Percentiles rank a stretch among this genome's conserved stretches.
Conservation (phyloP, 441 rosid species). For the Pelargonium citronellum region DNA sequence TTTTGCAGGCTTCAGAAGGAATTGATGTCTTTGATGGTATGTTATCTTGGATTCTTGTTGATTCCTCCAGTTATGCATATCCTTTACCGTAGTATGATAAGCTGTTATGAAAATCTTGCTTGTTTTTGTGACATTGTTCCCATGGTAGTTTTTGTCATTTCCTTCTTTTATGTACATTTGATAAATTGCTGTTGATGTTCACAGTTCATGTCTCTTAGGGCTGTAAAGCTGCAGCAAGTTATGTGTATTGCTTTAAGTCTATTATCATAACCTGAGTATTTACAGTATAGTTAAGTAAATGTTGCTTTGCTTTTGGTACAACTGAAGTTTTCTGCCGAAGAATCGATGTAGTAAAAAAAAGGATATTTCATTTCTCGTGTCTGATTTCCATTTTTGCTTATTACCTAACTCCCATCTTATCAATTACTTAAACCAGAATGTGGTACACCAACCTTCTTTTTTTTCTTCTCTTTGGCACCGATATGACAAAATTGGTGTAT, state of each 20-base stretch:
- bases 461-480: background rate
- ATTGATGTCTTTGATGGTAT: conserved; percentile 60
- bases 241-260: background rate
- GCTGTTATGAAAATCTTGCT: too few relatives aligned
- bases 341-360: background rate
- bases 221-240: background rate
- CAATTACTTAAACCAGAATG: background rate
- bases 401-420: background rate
- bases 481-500: background rate
- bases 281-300: background rate
- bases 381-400: background rate
- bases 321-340: background rate
- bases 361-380: background rate
- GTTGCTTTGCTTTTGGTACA: background rate
- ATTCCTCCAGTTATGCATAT: background rate
- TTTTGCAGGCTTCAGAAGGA: conserved; percentile 55
- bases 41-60: conserved; percentile 12
- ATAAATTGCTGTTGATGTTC: too few relatives aligned
- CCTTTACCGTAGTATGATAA: background rate
- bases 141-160: background rate
- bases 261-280: background rate
- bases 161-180: background rate
- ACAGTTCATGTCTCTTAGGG: background rate
- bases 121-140: background rate
- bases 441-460: background rate